These are phyloP conservation scores for Meyerozyma carpophila DNA, from an alignment of 1,139 yeast species.

Conservation along the genomic window DNA sequence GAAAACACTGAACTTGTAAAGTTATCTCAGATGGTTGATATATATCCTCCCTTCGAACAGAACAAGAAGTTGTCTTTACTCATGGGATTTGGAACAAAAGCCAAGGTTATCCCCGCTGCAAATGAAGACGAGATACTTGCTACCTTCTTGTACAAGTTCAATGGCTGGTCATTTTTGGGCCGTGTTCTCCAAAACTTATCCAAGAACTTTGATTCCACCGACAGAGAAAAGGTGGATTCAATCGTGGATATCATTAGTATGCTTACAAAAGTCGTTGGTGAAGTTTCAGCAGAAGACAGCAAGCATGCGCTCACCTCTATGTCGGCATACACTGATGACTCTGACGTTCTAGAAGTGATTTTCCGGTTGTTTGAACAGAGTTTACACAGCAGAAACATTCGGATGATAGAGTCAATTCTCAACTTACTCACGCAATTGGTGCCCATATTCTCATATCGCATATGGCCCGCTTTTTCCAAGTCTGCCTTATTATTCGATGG, in stretches of 20 bases:
- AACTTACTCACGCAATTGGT: slow-evolving; percentile 47
- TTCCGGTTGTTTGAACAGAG: slow-evolving; percentile 66
- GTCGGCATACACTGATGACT: slow-evolving; percentile 57
- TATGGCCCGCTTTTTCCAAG: slow-evolving; percentile 74
- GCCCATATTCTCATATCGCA: slow-evolving; percentile 52
- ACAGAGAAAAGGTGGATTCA: slow-evolving; percentile 30
- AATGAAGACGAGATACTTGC: slow-evolving; percentile 46
- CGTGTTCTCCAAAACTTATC: slow-evolving; percentile 65
- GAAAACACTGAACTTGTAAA: slow-evolving; percentile 48
- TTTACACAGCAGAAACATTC: slow-evolving; percentile 48
- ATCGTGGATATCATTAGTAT: slow-evolving; percentile 48
- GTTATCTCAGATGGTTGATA: slow-evolving; percentile 33
- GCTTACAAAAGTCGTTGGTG: slow-evolving; percentile 43
- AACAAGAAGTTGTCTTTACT: slow-evolving; percentile 40
- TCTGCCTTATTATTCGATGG: slow-evolving; percentile 61
- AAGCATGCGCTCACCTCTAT: slow-evolving; percentile 47
- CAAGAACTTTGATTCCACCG: slow-evolving; percentile 28
- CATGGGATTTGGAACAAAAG: slow-evolving; percentile 55
- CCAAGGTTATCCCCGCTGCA: slow-evolving; percentile 55
- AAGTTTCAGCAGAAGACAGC: slow-evolving; percentile 36
- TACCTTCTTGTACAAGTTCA: slow-evolving; percentile 66
- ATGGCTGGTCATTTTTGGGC: slow-evolving; percentile 86
- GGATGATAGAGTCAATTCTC: slow-evolving; percentile 43
- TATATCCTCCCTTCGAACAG: slow-evolving; percentile 47
- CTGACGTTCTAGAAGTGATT: slow-evolving; percentile 65